A percentile compares a stretch with the other conserved stretches of the same genome.
Evolutionary conservation across 2,329 filamentous ascomycete species (phyloP).

Genomic region (Fusarium sterilihyphosum): DNA sequence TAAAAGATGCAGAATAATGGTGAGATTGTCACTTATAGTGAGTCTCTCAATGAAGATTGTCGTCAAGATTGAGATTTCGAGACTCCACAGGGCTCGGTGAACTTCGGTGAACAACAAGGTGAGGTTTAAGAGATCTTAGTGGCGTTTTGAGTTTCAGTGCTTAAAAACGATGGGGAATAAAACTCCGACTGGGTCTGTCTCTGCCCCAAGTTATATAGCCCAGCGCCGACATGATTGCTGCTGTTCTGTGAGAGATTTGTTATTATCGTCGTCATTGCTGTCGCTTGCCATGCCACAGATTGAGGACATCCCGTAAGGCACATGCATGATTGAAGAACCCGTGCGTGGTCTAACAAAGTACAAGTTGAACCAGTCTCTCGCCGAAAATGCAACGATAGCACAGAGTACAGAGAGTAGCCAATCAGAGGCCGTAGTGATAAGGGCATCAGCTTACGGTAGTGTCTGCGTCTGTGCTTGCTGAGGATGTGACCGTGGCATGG

Average conservation of each 20-base stretch:
- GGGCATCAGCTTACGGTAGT: constrained; percentile 17
- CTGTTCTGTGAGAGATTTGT: not conserved
- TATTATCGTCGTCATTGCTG: not conserved
- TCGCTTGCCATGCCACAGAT: not conserved
- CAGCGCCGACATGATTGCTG: not conserved
- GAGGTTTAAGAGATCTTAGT: constrained; percentile 1
- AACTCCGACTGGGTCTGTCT: not conserved
- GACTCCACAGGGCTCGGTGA: constrained; percentile 31
- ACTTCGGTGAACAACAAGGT: constrained; percentile 26
- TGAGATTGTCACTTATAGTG: constrained; percentile 13
- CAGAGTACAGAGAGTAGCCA: not conserved
- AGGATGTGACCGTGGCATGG: not conserved
- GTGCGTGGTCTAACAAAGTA: not conserved
- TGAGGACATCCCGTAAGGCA: not conserved
- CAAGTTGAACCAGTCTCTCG: not conserved
- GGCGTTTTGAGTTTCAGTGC: constrained; percentile 5
- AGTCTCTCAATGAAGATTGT: constrained; percentile 16
- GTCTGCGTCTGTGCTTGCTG: constrained; percentile 2
- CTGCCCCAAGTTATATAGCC: not conserved
- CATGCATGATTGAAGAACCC: constrained; percentile 2
- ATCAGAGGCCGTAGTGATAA: not conserved
- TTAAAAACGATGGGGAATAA: not conserved
- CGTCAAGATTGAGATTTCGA: constrained; percentile 35
- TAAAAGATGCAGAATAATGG: not conserved
- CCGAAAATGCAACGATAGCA: not conserved